Evolutionary conservation across 2,329 filamentous ascomycete genomes (phyloP).

Genomic region (Claviceps sp.): DNA sequence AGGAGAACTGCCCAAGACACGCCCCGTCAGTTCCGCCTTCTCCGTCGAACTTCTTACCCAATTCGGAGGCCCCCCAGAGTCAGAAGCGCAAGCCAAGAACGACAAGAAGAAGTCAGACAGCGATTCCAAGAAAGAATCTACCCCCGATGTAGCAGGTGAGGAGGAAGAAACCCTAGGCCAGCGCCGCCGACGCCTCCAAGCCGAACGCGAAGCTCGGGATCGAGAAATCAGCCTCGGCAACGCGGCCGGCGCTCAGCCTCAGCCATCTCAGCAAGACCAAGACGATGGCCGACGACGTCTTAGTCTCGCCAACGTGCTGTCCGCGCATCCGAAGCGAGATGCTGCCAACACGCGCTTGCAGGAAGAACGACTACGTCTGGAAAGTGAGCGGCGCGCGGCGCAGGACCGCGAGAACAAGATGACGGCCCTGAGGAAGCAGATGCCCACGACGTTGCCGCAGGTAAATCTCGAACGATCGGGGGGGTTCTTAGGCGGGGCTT

Average conservation of each 20-base stretch:
- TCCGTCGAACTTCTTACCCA: slow-evolving; percentile 55
- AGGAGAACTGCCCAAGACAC: slow-evolving; percentile 34
- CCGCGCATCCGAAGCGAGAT: slow-evolving; percentile 28
- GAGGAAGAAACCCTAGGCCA: slow-evolving; percentile 72
- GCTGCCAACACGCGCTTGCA: slow-evolving; percentile 23
- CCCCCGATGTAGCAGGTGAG: neutral
- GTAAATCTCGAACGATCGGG: slow-evolving; percentile 23
- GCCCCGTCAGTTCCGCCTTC: slow-evolving; percentile 53
- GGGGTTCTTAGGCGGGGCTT: slow-evolving; percentile 38
- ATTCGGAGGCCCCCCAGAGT: slow-evolving; percentile 31
- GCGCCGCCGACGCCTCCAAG: slow-evolving; percentile 59
- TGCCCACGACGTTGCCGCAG: slow-evolving; percentile 28
- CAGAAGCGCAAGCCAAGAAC: neutral
- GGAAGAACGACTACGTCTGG: slow-evolving; percentile 27
- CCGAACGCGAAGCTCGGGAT: slow-evolving; percentile 50
- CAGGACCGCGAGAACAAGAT: slow-evolving; percentile 34
- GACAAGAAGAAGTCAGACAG: neutral
- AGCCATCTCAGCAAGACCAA: slow-evolving; percentile 12
- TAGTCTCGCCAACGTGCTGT: slow-evolving; percentile 47
- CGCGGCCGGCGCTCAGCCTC: slow-evolving; percentile 10
- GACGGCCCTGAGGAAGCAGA: slow-evolving; percentile 33
- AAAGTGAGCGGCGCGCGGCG: slow-evolving; percentile 26
- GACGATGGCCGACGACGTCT: slow-evolving; percentile 25
- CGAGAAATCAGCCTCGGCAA: slow-evolving; percentile 33
- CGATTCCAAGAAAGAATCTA: neutral